Conservation (phyloP, 805 yeast genomes). For the Wickerhamomyces chaumierensis region DNA sequence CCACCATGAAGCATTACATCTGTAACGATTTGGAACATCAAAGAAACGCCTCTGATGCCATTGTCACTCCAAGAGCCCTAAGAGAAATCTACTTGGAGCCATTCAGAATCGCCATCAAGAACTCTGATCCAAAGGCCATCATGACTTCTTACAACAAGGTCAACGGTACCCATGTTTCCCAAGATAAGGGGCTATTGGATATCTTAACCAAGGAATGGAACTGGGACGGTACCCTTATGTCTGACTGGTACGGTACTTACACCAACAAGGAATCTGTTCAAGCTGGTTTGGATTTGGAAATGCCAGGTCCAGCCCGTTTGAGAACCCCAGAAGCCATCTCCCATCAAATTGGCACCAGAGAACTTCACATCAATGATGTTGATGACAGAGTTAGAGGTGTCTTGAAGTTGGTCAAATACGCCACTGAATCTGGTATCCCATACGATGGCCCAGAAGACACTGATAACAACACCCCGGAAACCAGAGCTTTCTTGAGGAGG, state of each 20-base stretch:
- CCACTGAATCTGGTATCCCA: conserved; percentile 26
- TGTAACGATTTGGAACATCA: conserved; percentile 54
- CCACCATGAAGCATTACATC: conserved; percentile 52
- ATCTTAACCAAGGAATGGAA: conserved; percentile 46
- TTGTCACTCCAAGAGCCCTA: conserved; percentile 47
- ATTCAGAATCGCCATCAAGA: conserved; percentile 45
- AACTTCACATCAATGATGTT: conserved; percentile 26
- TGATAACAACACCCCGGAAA: conserved; percentile 35
- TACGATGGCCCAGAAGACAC: conserved; percentile 14
- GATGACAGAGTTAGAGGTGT: conserved; percentile 40
- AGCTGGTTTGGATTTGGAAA: conserved; percentile 52
- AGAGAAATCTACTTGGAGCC: conserved; percentile 57
- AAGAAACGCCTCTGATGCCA: conserved; percentile 34
- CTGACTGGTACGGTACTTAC: conserved; percentile 56
- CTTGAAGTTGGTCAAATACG: conserved; percentile 36
- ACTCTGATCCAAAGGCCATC: conserved; percentile 39
- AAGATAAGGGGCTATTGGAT: conserved; percentile 31
- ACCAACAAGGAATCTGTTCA: conserved; percentile 33
- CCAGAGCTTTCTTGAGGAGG: conserved; percentile 30
- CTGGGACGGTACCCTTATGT: conserved; percentile 44
- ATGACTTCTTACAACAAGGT: conserved; percentile 58
- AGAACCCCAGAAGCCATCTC: conserved; percentile 24
- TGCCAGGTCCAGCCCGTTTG: conserved; percentile 54
- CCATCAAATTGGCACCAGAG: conserved; percentile 32
- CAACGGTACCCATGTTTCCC: conserved; percentile 48